Evolutionary conservation across 768 basidiomycete genomes (phyloP).

Genomic region (Artomyces pyxidatus): DNA sequence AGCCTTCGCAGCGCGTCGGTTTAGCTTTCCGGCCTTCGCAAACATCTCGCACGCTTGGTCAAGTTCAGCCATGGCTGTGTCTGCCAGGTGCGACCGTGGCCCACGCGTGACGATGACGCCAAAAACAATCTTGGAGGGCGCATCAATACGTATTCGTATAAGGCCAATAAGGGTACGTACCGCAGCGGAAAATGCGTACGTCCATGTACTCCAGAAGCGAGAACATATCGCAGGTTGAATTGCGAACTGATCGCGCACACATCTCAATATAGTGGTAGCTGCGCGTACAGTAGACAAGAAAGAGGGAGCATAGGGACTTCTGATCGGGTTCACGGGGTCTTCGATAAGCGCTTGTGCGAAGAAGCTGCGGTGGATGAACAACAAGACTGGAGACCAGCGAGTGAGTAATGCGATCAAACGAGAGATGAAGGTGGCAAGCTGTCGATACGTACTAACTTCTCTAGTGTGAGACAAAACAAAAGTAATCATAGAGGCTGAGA

Average conservation of each 20-base stretch:
- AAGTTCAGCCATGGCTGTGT: slow-evolving; percentile 59
- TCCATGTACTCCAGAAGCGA: slow-evolving; percentile 55
- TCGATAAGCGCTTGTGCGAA: slow-evolving; percentile 50
- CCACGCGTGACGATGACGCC: slow-evolving; percentile 73
- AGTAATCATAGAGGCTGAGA: slow-evolving; percentile 29
- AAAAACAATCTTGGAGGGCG: slow-evolving; percentile 70
- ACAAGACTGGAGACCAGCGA: slow-evolving; percentile 30
- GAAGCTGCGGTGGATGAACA: slow-evolving; percentile 49
- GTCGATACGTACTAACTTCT: slow-evolving; percentile 26
- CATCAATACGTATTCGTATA: slow-evolving; percentile 8
- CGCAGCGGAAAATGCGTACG: slow-evolving; percentile 45
- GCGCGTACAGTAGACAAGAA: slow-evolving; percentile 44
- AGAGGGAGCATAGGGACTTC: slow-evolving; percentile 41
- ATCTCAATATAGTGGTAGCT: slow-evolving; percentile 38
- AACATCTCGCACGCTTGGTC: slow-evolving; percentile 64
- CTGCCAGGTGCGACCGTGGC: slow-evolving; percentile 59
- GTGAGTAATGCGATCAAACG: slow-evolving; percentile 6
- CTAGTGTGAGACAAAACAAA: slow-evolving; percentile 29
- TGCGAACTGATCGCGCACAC: slow-evolving; percentile 32
- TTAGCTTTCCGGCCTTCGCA: slow-evolving; percentile 47
- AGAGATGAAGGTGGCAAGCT: slow-evolving; percentile 36
- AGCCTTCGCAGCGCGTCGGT: slow-evolving; percentile 57
- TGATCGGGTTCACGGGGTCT: slow-evolving; percentile 37
- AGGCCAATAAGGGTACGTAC: slow-evolving; percentile 42
- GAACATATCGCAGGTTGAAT: slow-evolving; percentile 38